Evolutionary conservation across 2,329 filamentous ascomycete genomes (phyloP).

Genomic region (Alternaria sp.): DNA sequence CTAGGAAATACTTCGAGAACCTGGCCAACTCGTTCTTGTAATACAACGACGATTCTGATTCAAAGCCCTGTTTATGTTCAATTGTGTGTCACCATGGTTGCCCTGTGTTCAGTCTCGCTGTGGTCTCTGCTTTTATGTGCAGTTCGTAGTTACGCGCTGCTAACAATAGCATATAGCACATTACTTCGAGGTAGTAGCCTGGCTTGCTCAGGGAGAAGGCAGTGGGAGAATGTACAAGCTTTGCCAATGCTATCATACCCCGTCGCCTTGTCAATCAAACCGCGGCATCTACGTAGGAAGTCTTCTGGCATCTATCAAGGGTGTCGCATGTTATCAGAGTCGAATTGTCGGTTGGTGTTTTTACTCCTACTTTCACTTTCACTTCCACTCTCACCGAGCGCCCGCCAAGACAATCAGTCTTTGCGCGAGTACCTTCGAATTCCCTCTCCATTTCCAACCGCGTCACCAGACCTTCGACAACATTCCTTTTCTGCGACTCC

Average conservation of each 20-base stretch:
- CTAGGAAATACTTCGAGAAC: constrained; percentile 40
- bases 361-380: not conserved
- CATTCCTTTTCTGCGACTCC: rapidly evolving
- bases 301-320: too few relatives aligned
- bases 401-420: not conserved
- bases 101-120: not conserved
- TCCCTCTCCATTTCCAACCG: not conserved
- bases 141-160: too few relatives aligned
- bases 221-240: not conserved
- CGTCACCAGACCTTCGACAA: not conserved
- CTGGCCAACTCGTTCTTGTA: constrained; percentile 38
- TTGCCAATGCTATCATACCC: not conserved
- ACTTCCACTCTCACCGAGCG: not conserved
- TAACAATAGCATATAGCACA: too few relatives aligned
- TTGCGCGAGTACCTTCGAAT: not conserved
- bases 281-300: not conserved
- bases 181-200: too few relatives aligned
- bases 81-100: not conserved
- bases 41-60: not conserved
- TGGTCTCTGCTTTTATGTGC: too few relatives aligned
- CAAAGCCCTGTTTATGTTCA: not conserved
- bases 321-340: not conserved
- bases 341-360: not conserved
- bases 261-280: not conserved
- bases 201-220: not conserved